Conservation (phyloP, 345 rosid genomes). For the Hibiscus trionum region DNA sequence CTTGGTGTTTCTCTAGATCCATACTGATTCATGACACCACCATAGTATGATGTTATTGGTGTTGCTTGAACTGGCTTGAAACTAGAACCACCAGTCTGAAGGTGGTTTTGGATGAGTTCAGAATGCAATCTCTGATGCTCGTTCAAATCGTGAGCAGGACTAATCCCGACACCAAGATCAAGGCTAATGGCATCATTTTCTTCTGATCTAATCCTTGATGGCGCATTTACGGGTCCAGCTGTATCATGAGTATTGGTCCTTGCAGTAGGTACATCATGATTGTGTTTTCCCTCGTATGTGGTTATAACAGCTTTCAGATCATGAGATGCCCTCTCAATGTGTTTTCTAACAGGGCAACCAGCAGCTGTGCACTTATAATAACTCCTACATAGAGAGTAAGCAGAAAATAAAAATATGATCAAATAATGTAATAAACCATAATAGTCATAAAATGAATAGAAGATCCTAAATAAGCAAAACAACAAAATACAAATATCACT, state of each 20-base stretch:
- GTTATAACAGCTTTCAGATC: conserved; percentile 97
- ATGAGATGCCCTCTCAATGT: conserved; percentile 97
- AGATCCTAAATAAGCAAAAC: conserved; percentile 1
- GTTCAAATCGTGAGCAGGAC: conserved; percentile 41
- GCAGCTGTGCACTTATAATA: conserved; percentile 94
- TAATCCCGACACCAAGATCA: conserved; percentile 85
- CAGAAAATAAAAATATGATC: background rate
- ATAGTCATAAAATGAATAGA: background rate
- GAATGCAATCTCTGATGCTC: conserved; percentile 39
- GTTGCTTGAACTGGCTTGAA: conserved; percentile 44
- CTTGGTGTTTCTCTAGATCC: conserved; percentile 44
- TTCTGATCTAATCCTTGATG: conserved; percentile 44
- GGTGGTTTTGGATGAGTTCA: conserved; percentile 32
- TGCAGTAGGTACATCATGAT: conserved; percentile 84
- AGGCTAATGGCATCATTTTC: conserved; percentile 77
- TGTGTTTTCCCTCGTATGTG: conserved; percentile 96
- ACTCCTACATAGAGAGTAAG: conserved; percentile 51
- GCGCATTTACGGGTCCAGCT: conserved; percentile 38
- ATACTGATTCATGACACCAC: conserved; percentile 45
- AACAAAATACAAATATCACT: background rate
- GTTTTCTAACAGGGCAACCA: conserved; percentile 95
- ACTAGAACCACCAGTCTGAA: conserved; percentile 35
- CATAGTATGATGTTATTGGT: conserved; percentile 40
- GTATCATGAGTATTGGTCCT: conserved; percentile 56
- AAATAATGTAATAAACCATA: background rate